Conservation (phyloP, 2,329 filamentous ascomycete genomes). For the Aspergillus ochraceus region DNA sequence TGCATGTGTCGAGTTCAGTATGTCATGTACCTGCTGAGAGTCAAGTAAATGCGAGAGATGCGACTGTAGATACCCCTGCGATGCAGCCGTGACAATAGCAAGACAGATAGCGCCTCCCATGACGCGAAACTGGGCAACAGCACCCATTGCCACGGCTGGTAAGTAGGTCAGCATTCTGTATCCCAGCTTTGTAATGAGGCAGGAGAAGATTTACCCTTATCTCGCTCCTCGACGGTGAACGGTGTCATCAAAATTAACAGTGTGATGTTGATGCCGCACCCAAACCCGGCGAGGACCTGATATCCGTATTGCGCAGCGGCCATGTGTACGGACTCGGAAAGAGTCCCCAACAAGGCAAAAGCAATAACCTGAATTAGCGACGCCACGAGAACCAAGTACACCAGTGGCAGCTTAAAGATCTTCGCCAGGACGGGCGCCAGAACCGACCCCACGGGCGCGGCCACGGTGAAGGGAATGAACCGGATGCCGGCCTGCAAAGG, state of each 20-base stretch:
- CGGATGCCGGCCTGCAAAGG: conserved; percentile 4
- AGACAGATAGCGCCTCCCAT: conserved; percentile 15
- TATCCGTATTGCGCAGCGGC: conserved; percentile 5
- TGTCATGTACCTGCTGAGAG: no score
- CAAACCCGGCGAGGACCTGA: conserved; percentile 4
- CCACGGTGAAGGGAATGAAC: conserved; percentile 6
- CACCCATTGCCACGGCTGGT: conserved; percentile 16
- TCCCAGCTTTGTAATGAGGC: not conserved
- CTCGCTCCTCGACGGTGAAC: no score
- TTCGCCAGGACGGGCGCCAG: not conserved
- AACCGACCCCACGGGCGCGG: not conserved
- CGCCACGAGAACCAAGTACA: no score
- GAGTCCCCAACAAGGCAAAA: not conserved
- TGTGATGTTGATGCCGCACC: no score
- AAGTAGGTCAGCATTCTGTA: not conserved
- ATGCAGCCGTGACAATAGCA: conserved; percentile 13
- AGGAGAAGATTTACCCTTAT: no score
- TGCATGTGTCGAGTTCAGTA: no score
- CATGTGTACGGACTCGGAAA: not conserved
- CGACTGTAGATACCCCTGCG: no score
- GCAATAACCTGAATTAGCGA: no score
- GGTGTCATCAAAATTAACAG: no score
- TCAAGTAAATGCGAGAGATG: no score
- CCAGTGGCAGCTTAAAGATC: no score
- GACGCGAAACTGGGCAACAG: conserved; percentile 13